Evolutionary conservation across 495 filamentous ascomycete species (phyloP).

Genomic region (Parachaetomium inaequale): DNA sequence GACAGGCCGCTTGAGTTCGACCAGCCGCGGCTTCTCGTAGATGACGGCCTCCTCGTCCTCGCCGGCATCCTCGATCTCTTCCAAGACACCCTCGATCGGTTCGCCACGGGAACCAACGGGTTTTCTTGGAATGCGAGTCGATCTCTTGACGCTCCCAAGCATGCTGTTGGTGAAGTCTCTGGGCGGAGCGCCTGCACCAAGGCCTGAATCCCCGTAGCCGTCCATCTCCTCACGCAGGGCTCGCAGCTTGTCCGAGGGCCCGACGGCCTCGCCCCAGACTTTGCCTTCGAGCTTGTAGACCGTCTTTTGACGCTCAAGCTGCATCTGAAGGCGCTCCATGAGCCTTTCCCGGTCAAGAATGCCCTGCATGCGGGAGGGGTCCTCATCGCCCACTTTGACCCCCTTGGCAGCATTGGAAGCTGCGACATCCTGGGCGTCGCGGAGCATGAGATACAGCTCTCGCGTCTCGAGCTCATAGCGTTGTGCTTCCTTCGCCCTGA

Average conservation of each 20-base stretch:
- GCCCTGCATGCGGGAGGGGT: conserved; percentile 79
- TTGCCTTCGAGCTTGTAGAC: conserved; percentile 96
- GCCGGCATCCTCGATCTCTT: conserved; percentile 36
- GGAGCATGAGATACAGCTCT: conserved; percentile 96
- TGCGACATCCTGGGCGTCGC: conserved; percentile 94
- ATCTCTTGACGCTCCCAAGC: conserved; percentile 60
- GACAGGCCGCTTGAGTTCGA: conserved; percentile 67
- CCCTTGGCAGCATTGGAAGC: conserved; percentile 78
- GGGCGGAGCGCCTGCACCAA: conserved; percentile 25
- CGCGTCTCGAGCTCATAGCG: conserved; percentile 93
- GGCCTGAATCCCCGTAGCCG: conserved; percentile 45
- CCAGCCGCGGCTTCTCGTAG: conserved; percentile 63
- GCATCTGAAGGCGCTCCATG: conserved; percentile 88
- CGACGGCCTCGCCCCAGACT: conserved; percentile 78
- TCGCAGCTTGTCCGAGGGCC: conserved; percentile 85
- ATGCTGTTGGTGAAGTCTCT: conserved; percentile 52
- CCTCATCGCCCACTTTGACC: conserved; percentile 53
- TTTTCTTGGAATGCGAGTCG: conserved; percentile 50
- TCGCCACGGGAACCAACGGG: conserved; percentile 44
- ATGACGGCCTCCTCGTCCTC: conserved; percentile 51
- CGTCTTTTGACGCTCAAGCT: conserved; percentile 94
- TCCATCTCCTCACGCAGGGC: conserved; percentile 96
- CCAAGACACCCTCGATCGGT: conserved; percentile 38
- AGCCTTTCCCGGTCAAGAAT: conserved; percentile 89
- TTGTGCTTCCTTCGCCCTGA: conserved; percentile 89